Percentiles rank a stretch among this genome's conserved stretches.
Conservation (phyloP, 805 yeast species). For the Phaffomyces opuntiae region DNA sequence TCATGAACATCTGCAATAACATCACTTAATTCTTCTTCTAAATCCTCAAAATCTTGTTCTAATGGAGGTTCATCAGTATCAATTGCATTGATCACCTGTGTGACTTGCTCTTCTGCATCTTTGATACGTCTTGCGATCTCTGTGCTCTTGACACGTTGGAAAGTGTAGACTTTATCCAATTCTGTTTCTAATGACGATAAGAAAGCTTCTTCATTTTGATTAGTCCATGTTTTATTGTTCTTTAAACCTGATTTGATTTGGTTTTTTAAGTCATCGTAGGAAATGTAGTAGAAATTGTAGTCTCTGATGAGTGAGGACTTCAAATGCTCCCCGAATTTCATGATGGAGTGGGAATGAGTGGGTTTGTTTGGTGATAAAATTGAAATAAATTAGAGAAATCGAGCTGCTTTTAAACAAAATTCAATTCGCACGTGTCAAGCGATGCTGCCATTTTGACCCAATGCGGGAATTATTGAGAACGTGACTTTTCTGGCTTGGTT, state of each 20-base stretch:
- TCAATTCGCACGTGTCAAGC: no score
- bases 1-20: conserved; percentile 97
- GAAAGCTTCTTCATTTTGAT: conserved; percentile 75
- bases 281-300: conserved; percentile 83
- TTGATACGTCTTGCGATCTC: conserved; percentile 83
- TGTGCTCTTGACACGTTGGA: conserved; percentile 80
- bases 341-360: conserved; percentile 19
- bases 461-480: no score
- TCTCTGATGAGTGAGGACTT: conserved; percentile 84
- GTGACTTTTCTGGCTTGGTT: no score
- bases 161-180: conserved; percentile 87
- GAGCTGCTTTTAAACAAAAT: no score
- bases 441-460: no score
- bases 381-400: no score
- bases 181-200: conserved; percentile 68
- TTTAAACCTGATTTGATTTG: conserved; percentile 65
- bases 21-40: conserved; percentile 74
- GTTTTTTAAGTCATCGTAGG: conserved; percentile 86
- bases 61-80: conserved; percentile 41
- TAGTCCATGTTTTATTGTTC: conserved; percentile 60
- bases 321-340: conserved; percentile 96
- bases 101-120: conserved; percentile 69
- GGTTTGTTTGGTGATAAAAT: no score
- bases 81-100: conserved; percentile 53
- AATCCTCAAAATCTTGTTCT: conserved; percentile 63